phyloP scores from a whole-genome alignment of 2,329 filamentous ascomycete genomes.

The Alternaria postmessia region DNA sequence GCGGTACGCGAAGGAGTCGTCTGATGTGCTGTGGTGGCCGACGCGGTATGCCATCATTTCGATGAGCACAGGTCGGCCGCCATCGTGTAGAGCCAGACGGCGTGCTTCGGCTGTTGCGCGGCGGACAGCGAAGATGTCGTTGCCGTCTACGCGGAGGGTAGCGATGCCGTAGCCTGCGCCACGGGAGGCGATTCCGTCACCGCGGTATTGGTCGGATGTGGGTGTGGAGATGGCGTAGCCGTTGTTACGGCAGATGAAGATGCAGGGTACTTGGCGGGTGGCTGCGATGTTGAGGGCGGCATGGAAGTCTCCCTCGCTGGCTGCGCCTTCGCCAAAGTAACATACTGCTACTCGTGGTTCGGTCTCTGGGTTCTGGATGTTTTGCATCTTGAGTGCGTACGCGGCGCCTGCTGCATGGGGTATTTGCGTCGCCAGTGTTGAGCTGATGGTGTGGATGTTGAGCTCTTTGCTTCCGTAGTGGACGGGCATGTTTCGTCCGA shows the following conservation, averaged over 20 bases:
- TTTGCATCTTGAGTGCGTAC: constrained; percentile 85
- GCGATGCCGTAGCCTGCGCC: constrained; percentile 94
- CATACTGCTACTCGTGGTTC: constrained; percentile 74
- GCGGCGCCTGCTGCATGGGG: constrained; percentile 88
- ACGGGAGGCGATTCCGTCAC: constrained; percentile 87
- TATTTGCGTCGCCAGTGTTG: constrained; percentile 85
- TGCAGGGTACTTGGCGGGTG: constrained; percentile 82
- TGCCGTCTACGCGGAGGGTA: constrained; percentile 91
- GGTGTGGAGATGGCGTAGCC: constrained; percentile 91
- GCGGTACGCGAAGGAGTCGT: constrained; percentile 96
- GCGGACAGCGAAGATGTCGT: constrained; percentile 88
- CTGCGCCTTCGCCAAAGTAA: constrained; percentile 91
- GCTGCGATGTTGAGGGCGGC: constrained; percentile 90
- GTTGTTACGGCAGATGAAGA: constrained; percentile 94
- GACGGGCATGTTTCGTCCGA: constrained; percentile 94
- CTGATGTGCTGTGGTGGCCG: constrained; percentile 93
- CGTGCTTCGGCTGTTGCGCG: constrained; percentile 81
- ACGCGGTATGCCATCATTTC: constrained; percentile 99
- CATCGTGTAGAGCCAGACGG: constrained; percentile 77
- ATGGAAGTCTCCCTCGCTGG: constrained; percentile 91
- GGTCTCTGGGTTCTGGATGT: constrained; percentile 71
- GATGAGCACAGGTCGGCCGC: constrained; percentile 83
- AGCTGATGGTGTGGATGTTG: constrained; percentile 89
- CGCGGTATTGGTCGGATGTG: constrained; percentile 88
- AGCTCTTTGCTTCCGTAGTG: constrained; percentile 88